Evolutionary conservation across 2,329 filamentous ascomycete species (phyloP), one percentile per base, ranked within the genome.

Genomic region (Clonostachys rhizophaga): DNA sequence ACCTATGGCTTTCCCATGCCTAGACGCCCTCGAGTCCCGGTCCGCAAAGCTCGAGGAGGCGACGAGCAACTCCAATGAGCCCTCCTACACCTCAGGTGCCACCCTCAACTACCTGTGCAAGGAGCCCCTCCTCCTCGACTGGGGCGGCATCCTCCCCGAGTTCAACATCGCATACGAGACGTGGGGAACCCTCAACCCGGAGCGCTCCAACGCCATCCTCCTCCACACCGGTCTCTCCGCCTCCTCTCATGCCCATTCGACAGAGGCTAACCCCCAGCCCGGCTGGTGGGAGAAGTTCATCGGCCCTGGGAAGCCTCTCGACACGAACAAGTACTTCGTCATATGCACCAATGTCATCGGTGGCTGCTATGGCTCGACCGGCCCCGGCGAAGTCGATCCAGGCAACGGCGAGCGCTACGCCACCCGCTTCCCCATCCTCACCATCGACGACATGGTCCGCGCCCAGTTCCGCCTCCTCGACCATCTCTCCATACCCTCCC

Each of bases 271-370:
- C 64, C 80, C 89, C 0, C 87, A 91, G 64, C 87, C 91, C 0
- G 94, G 94, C 5, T 99, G 94, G 94, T 99, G 94, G 94, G 94
- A 99, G 69, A 92, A 87, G 66, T 99, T 99, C 64, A 97, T 99
- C 59, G 94, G 94, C 0, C 87, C 91, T 0, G 90, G 88, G 1
- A 78, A 79, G 17, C 87, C 90, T 11, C 70, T 99, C 10, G 90
- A 99, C 65, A 99, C 94, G 2, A 72, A 92, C 66, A 92, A 90
- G 63, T 95, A 95, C 72, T 89, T 91, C 61, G 72, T 99, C 50
- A 89, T 99, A 51, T 99, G 94, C 70, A 97, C 94, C 10, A 99
- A 99, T 63, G 91, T 97, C 42, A 79, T 99, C 35, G 94, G 94
- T 45, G 91, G 94, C 6, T 99, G 94, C 68, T 97, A 94, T 65